Percentiles rank a stretch among this genome's conserved stretches.
These are phyloP conservation scores for Hanseniaspora pseudoguilliermondii DNA, from an alignment of 805 yeast genomes.

Conservation along the genomic window DNA sequence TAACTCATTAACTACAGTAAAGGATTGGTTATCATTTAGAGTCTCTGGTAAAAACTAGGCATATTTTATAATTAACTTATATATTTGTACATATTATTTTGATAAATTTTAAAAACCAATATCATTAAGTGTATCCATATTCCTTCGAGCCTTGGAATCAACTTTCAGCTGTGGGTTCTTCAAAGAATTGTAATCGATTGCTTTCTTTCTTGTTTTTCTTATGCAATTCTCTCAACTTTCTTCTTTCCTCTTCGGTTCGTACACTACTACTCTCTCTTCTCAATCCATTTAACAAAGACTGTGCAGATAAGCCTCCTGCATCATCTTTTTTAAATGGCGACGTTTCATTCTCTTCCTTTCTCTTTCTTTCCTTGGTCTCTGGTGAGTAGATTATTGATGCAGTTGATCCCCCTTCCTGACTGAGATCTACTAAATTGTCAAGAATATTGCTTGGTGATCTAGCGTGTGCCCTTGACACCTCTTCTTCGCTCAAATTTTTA, in stretches of 20 bases:
- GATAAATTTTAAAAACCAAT: no score
- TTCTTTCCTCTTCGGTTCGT: constrained; percentile 22
- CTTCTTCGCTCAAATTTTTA: background rate
- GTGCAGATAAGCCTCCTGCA: constrained; percentile 31
- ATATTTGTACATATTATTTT: no score
- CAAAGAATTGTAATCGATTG: constrained; percentile 9
- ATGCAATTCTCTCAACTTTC: constrained; percentile 22
- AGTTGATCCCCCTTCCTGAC: constrained; percentile 16
- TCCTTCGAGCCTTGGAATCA: background rate
- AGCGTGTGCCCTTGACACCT: background rate
- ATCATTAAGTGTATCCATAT: no score
- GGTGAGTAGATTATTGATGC: constrained; percentile 26
- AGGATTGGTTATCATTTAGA: constrained; percentile 23
- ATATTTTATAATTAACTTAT: background rate
- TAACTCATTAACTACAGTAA: constrained; percentile 50
- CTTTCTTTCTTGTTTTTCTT: constrained; percentile 15
- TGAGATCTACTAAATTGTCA: constrained; percentile 17
- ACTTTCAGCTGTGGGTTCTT: background rate
- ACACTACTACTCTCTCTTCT: constrained; percentile 29
- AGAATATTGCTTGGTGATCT: constrained; percentile 13
- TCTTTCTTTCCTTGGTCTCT: constrained; percentile 9
- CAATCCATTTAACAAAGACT: constrained; percentile 48
- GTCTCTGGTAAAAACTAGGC: constrained; percentile 6
- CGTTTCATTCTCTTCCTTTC: background rate
- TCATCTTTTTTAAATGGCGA: constrained; percentile 12